Percentiles rank a stretch among this genome's conserved stretches.
Conservation (phyloP, 257 asterid species). For the Jacaranda mimosifolia region DNA sequence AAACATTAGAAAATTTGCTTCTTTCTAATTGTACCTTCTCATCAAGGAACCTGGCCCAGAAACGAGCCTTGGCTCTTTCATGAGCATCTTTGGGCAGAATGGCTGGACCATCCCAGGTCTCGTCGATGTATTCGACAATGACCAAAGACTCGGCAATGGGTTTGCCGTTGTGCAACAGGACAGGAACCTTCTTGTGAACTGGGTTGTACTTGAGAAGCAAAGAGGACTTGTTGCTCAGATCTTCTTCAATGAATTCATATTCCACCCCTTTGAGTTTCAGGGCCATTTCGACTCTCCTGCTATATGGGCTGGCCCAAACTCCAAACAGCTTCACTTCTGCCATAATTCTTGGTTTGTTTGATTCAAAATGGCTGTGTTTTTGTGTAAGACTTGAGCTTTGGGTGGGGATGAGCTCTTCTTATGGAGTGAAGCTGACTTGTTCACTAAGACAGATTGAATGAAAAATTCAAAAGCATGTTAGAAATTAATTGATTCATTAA, state of each 20-base stretch:
- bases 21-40: conserved; percentile 39
- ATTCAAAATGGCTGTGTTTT: neutral
- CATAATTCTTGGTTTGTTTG: conserved; percentile 32
- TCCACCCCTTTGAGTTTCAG: conserved; percentile 54
- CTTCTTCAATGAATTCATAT: conserved; percentile 52
- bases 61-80: conserved; percentile 45
- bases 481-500: too few relatives aligned
- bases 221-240: conserved; percentile 46
- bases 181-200: conserved; percentile 42
- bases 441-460: too few relatives aligned
- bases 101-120: conserved; percentile 29
- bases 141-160: conserved; percentile 43
- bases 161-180: conserved; percentile 36
- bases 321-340: conserved; percentile 49
- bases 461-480: neutral
- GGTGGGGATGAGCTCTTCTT: too few relatives aligned
- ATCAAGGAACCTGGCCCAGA: conserved; percentile 49
- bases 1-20: too few relatives aligned
- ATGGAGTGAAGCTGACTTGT: too few relatives aligned
- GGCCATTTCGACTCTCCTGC: conserved; percentile 41
- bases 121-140: conserved; percentile 38
- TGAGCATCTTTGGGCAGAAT: conserved; percentile 48
- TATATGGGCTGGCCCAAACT: neutral
- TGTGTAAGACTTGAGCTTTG: too few relatives aligned
- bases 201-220: conserved; percentile 56